Base-by-base conservation (phyloP, 805 yeast genomes). In the Candida yuanshanica region DNA sequence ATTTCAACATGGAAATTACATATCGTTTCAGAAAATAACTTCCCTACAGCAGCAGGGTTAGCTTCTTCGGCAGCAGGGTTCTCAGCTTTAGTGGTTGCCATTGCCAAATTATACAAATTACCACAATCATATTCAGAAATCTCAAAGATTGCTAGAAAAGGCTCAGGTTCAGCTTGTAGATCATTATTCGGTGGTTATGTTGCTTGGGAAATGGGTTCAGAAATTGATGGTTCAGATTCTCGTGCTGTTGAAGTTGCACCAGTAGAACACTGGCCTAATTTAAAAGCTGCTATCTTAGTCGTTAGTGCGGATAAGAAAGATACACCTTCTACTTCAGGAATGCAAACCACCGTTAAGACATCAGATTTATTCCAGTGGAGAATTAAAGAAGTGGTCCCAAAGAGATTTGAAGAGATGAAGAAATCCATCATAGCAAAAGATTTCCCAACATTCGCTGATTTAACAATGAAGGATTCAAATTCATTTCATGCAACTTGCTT, bases 1-100 rank as follows among this genome's bases (percentile, higher is more conserved):
- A 69, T 89, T 44, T 75, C 91, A 24, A 54, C 68, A 16, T 79
- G 75, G 75, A 72, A 74, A 38, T 69, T 93, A 43, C 87, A 81
- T 54, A 84, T 93, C 51, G 95, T 87, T 12, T 81, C 95, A 21
- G 95, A 88, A 59, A 93, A 93, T 69, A 93, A 93, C 66, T 93
- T 93, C 73, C 99, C 99, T 39, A 93, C 99, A 20, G 99, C 99
- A 24, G 99, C 99, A 6, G 99, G 99, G 3, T 74, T 93, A 53
- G 99, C 99, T 0, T 88, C 96, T 1, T 84, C 95, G 5, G 99
- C 99, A 12, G 98, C 99, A 9, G 99, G 99, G 0, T 91, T 89
- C 64, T 96, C 99, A 26, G 99, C 99, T 9, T 72, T 93, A 46
- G 95, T 91, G 18, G 77, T 77, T 37, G 86, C 96, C n/a, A 78